Base-by-base conservation (phyloP, 371 early-diverging fungal species). In the Batkoa obscura region DNA sequence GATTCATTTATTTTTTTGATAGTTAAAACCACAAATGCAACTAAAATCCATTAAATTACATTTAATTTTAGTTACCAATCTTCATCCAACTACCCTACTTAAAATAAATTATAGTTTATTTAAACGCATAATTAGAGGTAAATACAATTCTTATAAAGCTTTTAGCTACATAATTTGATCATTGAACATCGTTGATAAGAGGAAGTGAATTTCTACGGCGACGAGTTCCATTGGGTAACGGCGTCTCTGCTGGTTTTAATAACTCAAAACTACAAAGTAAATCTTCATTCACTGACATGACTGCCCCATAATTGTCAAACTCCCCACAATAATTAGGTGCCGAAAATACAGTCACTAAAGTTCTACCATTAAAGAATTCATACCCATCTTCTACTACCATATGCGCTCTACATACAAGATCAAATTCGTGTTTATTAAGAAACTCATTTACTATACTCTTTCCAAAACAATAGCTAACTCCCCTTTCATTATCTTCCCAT, bases 261-360 rank as follows among this genome's bases (percentile, higher is more conserved):
- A 85, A 80, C 81, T 83, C 58, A n/a, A 38, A 48, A 47, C 50
- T 54, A 66, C 98, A 97, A 64, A 92, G 76, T 57, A 97, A 72
- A 42, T 90, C 84, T 58, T 90, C 85, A 62, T 88, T 89, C n/a
- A 97, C 94, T 59, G 84, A 86, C 95, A 99, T 93, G 79, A 99
- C 92, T 3, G 94, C 97, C 10, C 93, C 98, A 1, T 92, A 85
- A 67, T 93, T 94, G 61, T 88, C 92, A 62, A 90, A 93, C 72
- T 89, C 90, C 50, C 91, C 92, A 67, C 93, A 93, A 66, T 93
- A 94, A 67, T 94, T 94, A 49, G 95, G 94, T 15, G 94, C 94
- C 33, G 88, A 88, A 64, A 94, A 96, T 52, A 96, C 64, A 1
- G 95, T 96, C 0, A 92, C 90, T 52, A 96, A 69, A 65, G 94